These are phyloP conservation scores for Trichoderma sp. DNA, from an alignment of 2,329 filamentous ascomycete genomes.

Conservation along the genomic window DNA sequence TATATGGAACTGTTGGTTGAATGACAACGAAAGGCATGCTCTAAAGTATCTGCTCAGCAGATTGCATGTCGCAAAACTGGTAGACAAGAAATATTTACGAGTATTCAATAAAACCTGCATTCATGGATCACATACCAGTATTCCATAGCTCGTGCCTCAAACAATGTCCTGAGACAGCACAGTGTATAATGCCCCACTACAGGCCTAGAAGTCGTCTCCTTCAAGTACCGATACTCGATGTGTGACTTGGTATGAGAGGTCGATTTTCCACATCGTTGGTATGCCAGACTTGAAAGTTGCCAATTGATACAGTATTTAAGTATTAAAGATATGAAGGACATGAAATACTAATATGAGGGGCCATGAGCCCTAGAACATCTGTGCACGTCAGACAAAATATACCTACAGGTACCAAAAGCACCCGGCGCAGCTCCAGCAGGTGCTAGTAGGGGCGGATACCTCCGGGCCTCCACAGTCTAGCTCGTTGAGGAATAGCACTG, in stretches of 20 bases:
- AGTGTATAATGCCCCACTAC: not conserved
- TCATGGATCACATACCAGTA: not conserved
- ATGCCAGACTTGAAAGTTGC: not conserved
- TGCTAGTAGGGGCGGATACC: not conserved
- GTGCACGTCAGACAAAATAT: not conserved
- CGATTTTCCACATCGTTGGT: not conserved
- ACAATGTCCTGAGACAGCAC: not conserved
- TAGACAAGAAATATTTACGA: not conserved
- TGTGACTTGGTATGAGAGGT: not conserved
- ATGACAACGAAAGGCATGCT: too few relatives aligned
- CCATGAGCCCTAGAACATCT: not conserved
- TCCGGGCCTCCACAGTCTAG: slow-evolving; percentile 13
- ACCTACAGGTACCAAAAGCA: not conserved
- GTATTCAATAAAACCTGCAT: not conserved
- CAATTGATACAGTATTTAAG: not conserved
- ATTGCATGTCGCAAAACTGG: not conserved
- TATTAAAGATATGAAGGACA: not conserved
- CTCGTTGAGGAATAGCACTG: slow-evolving; percentile 12
- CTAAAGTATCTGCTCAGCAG: not conserved
- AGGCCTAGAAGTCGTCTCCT: not conserved
- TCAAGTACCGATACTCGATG: not conserved
- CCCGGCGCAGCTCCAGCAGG: not conserved
- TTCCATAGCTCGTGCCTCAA: not conserved
- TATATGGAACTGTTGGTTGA: not conserved
- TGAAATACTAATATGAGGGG: not conserved